Base-by-base conservation (phyloP, 2,329 filamentous ascomycete genomes). In the Hawksworthiomyces lignivorus region DNA sequence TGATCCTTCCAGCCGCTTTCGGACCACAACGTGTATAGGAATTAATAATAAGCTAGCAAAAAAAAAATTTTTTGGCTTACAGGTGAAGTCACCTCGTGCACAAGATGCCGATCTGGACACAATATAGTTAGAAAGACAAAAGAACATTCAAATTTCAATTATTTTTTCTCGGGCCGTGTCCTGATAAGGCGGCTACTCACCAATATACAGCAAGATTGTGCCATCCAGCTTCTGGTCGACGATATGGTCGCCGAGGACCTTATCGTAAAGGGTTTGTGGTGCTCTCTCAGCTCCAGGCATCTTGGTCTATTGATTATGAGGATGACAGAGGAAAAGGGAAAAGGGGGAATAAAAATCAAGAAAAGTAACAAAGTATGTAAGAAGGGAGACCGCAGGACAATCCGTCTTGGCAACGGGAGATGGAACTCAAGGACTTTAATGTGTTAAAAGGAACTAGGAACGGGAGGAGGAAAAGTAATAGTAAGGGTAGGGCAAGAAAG, bases 41-140 rank as follows among this genome's bases (percentile, higher is more conserved):
- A n/a, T n/a, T n/a, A n/a, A n/a, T n/a, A n/a, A n/a, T n/a, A n/a
- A n/a, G n/a, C n/a, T n/a, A n/a, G n/a, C n/a, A n/a, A n/a, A n/a
- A n/a, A n/a, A n/a, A n/a, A n/a, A n/a, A n/a, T n/a, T 17, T 14
- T 9, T 55, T 35, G 22, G 48, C 82, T 60, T 75, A 88, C 84
- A 50, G 92, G 92, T 56, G 90, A 96, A 55, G 92, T 98, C 62
- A 98, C 92, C 73, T 98, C 92, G 63, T 98, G 92, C 48, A 97
- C 89, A 49, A 98, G 75, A 73, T 98, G 92, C 63, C 92, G 79
- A 68, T 94, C 87, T 89, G 56, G 17, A 32, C 15, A 37, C 43
- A 50, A 17, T 35, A 17, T 34, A 18, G 37, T 39, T 39, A 39
- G 37, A 29, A 21, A 31, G 8, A 31, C 4, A 28, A 26, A n/a